These are phyloP conservation scores for Eragrostis tef DNA, from an alignment of 202 grass and related monocot species.

Conservation along the genomic window DNA sequence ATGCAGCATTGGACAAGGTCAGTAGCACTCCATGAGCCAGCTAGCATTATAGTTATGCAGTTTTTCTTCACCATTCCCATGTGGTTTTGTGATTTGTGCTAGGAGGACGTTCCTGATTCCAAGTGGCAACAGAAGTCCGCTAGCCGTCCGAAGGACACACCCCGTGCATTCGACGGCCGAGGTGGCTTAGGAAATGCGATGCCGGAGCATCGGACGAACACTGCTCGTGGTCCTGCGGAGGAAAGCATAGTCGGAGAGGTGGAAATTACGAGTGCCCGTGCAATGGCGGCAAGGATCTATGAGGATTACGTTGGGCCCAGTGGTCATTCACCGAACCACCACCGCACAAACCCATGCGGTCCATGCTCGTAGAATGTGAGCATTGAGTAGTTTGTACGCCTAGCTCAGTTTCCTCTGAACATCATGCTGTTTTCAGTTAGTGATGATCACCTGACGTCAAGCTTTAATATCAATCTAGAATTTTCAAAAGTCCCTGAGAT, in stretches of 20 bases:
- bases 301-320: constrained; percentile 43
- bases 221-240: not conserved
- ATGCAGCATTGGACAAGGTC: not conserved
- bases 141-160: not conserved
- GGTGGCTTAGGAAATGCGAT: not conserved
- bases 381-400: not conserved
- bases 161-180: not conserved
- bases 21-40: not conserved
- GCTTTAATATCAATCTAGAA: not conserved
- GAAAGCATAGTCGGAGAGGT: not conserved
- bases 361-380: constrained; percentile 6
- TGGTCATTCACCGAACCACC: constrained; percentile 52
- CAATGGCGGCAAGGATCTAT: not conserved
- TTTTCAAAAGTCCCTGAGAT: not conserved
- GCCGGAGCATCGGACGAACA: not conserved
- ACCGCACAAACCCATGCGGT: constrained; percentile 40
- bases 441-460: not conserved
- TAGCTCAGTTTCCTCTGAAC: not conserved
- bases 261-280: not conserved
- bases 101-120: not conserved
- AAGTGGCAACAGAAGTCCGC: not conserved
- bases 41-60: not conserved
- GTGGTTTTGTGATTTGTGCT: not conserved
- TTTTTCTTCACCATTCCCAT: no score
- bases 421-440: not conserved